Evolutionary conservation across 352 stramenopile species (phyloP), one percentile per base, ranked within the genome.

Genomic region (Salisapilia sapeloensis): DNA sequence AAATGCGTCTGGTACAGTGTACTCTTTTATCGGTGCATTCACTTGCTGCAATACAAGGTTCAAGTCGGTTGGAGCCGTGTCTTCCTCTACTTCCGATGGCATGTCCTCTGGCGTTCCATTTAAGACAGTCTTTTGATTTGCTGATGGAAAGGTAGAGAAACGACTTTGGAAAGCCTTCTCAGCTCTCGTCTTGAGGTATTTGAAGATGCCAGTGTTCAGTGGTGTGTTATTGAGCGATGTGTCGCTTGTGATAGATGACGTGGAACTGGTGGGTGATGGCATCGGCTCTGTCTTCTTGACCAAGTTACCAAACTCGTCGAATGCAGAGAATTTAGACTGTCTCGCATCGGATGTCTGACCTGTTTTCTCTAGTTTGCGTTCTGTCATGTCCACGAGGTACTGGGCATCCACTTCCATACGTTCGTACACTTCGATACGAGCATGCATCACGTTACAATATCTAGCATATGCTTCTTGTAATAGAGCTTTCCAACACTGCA

Each of bases 291-390:
- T 33, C 5, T 12, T 12, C 10, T 11, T 15, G 5, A 36, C 25
- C 11, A 84, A 52, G 37, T 84, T 84, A 7, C 69, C 69, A 42
- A 81, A 84, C 48, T 84, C 69, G 39, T 84, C 69, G 25, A 84
- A 84, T 13, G 53, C 52, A 4, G 69, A 81, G 39, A 65, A 76
- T 15, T 65, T 60, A 30, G 58, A 60, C 17, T 79, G 60, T 4
- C 64, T 60, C 32, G 56, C 61, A 27, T 76, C 60, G 26, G 74
- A 45, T 7, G 39, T 53, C 36, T 67, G 48, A n/a, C n/a, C n/a
- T n/a, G n/a, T n/a, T n/a, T n/a, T n/a, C n/a, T n/a, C n/a, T 35
- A 84, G 37, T 37, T 84, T 84, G 17, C 56, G 46, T 42, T 81
- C 69, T 19, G 69, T 84, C 30, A 79, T 56, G 45, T 74, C 59